Conservation (phyloP, 495 filamentous ascomycete species). For the Penicillium canariense region DNA sequence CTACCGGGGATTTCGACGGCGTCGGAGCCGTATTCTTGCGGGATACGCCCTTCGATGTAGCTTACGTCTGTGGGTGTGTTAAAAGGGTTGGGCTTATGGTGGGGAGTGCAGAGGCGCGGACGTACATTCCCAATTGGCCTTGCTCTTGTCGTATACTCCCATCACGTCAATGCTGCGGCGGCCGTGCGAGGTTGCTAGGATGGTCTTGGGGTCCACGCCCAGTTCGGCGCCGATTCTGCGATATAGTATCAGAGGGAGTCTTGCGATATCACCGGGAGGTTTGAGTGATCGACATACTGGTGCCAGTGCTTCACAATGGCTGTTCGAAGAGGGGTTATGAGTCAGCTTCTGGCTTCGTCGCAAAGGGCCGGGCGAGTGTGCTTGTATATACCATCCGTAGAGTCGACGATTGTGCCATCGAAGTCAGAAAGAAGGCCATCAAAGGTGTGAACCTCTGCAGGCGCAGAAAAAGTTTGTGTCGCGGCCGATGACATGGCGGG, state of each 20-base stretch:
- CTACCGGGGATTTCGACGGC: constrained; percentile 79
- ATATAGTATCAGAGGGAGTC: neutral
- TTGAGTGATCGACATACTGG: constrained; percentile 50
- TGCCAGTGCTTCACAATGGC: constrained; percentile 95
- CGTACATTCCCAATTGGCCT: constrained; percentile 90
- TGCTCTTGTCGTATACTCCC: constrained; percentile 67
- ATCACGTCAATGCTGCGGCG: constrained; percentile 80
- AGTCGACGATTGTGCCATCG: constrained; percentile 62
- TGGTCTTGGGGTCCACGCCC: constrained; percentile 75
- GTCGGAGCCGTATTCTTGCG: constrained; percentile 69
- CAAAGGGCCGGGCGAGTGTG: neutral
- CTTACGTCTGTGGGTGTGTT: constrained; percentile 62
- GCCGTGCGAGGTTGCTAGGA: constrained; percentile 86
- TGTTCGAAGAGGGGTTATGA: constrained; percentile 26
- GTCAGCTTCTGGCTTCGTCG: constrained; percentile 2
- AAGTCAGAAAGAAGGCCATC: constrained; percentile 87
- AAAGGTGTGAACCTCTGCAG: constrained; percentile 60
- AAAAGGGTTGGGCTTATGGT: neutral
- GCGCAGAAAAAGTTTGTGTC: constrained; percentile 54
- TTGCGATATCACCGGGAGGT: neutral
- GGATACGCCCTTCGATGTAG: constrained; percentile 73
- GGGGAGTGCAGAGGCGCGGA: constrained; percentile 10
- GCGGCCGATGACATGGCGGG: constrained; percentile 32
- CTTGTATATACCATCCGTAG: constrained; percentile 38
- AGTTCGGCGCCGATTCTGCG: constrained; percentile 76